Evolutionary conservation across 345 rosid species (phyloP).

Genomic region (Combretum micranthum): DNA sequence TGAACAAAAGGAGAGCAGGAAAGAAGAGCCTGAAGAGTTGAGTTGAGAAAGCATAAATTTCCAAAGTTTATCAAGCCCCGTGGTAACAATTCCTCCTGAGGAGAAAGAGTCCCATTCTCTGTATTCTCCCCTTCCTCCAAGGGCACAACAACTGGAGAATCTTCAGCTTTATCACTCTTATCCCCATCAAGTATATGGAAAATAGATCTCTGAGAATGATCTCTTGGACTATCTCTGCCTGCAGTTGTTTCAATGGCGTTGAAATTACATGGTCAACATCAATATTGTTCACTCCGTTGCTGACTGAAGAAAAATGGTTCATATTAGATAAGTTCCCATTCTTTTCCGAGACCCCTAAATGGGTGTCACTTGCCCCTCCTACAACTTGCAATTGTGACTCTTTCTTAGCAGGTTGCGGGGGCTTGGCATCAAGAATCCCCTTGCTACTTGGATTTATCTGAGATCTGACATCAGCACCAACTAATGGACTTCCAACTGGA

Average conservation of each 20-base stretch:
- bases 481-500: conserved; percentile 30
- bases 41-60: conserved; percentile 84
- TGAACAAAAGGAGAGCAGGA: conserved; percentile 83
- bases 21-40: conserved; percentile 83
- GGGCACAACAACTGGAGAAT: conserved; percentile 17
- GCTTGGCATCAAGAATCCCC: conserved; percentile 27
- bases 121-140: conserved; percentile 24
- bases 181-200: conserved; percentile 41
- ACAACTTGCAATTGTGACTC: conserved; percentile 17
- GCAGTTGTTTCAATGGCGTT: conserved; percentile 20
- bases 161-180: conserved; percentile 16
- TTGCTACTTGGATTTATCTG: conserved; percentile 19
- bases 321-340: conserved; percentile 36
- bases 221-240: conserved; percentile 30
- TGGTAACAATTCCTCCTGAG: conserved; percentile 40
- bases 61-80: conserved; percentile 86
- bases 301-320: conserved; percentile 15
- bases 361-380: conserved; percentile 15
- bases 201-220: conserved; percentile 31
- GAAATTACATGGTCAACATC: conserved; percentile 25
- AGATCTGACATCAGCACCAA: conserved; percentile 27
- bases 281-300: conserved; percentile 38
- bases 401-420: conserved; percentile 21
- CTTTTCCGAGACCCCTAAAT: conserved; percentile 20
- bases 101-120: conserved; percentile 25